These are phyloP conservation scores for Boletus eberwhitei DNA, from an alignment of 768 basidiomycete genomes.

Conservation along the genomic window DNA sequence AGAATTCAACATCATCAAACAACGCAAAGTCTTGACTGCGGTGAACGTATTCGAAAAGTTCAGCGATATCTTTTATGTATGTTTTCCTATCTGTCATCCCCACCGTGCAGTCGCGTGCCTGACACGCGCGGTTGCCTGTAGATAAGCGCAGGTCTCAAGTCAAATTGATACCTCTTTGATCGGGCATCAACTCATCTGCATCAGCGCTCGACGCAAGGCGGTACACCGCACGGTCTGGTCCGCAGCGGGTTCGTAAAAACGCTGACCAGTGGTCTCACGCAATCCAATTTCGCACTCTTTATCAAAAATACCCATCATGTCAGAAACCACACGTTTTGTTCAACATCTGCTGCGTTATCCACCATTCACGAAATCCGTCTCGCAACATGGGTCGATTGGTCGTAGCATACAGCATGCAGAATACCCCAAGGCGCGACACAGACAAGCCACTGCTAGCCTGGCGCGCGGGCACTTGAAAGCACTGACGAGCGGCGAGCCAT, in stretches of 20 bases:
- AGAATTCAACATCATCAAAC: slow-evolving; percentile 9
- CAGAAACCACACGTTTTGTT: neutral
- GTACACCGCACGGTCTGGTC: neutral
- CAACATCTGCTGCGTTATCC: neutral
- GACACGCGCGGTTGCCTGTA: no score
- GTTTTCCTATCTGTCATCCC: neutral
- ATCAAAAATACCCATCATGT: neutral
- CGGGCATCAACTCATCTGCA: no score
- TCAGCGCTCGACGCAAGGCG: no score
- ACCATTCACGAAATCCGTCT: neutral
- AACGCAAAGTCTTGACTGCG: neutral
- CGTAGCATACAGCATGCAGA: neutral
- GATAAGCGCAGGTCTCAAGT: neutral
- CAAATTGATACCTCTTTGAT: no score
- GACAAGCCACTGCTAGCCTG: neutral
- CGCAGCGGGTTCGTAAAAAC: neutral
- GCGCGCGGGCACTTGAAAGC: neutral
- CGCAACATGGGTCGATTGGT: neutral
- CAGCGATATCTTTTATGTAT: neutral
- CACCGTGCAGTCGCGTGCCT: no score
- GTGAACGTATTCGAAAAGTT: neutral
- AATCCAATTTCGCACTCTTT: neutral
- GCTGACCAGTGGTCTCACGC: neutral
- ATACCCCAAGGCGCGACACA: neutral
- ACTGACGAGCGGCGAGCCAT: neutral